Evolutionary conservation across 2,329 filamentous ascomycete genomes (phyloP).

Genomic region (Chaetomiaceae sp.): DNA sequence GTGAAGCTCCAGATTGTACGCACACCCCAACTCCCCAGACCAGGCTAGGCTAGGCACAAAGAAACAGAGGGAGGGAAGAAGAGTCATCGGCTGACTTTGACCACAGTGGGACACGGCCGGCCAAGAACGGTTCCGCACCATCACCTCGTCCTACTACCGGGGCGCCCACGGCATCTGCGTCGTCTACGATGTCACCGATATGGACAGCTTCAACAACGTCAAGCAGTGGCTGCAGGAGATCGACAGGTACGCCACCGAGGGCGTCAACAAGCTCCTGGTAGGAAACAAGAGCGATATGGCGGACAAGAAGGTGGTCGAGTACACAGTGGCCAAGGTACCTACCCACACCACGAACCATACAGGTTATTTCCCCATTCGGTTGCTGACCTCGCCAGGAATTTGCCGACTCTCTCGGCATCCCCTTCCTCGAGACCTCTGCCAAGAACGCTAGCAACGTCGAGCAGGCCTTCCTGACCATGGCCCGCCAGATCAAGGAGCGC

Average conservation of each 20-base stretch:
- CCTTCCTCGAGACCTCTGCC: slow-evolving; percentile 98
- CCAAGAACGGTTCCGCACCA: slow-evolving; percentile 98
- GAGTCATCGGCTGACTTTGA: slow-evolving; percentile 12
- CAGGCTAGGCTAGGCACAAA: background rate
- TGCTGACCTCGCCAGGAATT: slow-evolving; percentile 66
- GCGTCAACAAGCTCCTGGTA: slow-evolving; percentile 98
- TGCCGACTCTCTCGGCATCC: slow-evolving; percentile 95
- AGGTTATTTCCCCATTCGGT: too few species aligned
- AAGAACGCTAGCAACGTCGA: slow-evolving; percentile 99
- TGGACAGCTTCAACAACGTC: slow-evolving; percentile 99
- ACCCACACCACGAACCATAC: too few species aligned
- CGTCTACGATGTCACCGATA: slow-evolving; percentile 99
- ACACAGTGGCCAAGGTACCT: slow-evolving; percentile 95
- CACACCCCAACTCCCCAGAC: slow-evolving; percentile 20
- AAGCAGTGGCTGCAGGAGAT: slow-evolving; percentile 99
- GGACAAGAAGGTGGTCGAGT: slow-evolving; percentile 99
- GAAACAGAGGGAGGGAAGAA: background rate
- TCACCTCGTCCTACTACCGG: slow-evolving; percentile 99
- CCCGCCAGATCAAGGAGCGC: slow-evolving; percentile 98
- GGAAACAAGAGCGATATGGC: slow-evolving; percentile 99
- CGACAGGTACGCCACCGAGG: slow-evolving; percentile 97
- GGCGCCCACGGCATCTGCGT: slow-evolving; percentile 99
- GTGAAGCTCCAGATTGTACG: slow-evolving; percentile 98
- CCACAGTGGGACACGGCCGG: slow-evolving; percentile 95
- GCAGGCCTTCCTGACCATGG: slow-evolving; percentile 99